Evolutionary conservation across 257 asterid species (phyloP).

Genomic region (Ballota nigra): DNA sequence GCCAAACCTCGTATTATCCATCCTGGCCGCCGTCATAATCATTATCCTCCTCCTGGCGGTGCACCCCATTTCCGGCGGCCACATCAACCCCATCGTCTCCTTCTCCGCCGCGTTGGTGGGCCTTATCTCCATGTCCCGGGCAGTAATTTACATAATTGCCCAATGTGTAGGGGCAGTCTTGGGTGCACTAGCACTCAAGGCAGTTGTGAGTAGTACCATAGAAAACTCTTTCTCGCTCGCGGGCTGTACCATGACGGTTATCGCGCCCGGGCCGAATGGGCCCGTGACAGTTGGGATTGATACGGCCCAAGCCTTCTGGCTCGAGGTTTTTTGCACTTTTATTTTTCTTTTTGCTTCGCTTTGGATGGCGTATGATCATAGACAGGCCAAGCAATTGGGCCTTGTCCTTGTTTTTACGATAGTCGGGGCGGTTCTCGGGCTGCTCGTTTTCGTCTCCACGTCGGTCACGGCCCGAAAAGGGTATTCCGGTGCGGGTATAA

Average conservation of each 20-base stretch:
- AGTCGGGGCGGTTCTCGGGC: conserved; percentile 57
- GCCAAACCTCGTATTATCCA: conserved; percentile 52
- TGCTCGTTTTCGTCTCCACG: conserved; percentile 61
- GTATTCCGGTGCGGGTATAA: conserved; percentile 70
- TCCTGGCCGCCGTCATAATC: conserved; percentile 49
- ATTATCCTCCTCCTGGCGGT: conserved; percentile 65
- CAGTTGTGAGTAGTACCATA: conserved; percentile 48
- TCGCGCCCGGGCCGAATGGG: conserved; percentile 50
- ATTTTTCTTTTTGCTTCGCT: conserved; percentile 59
- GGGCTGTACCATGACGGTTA: conserved; percentile 61
- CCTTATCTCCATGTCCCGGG: conserved; percentile 59
- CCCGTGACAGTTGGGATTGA: conserved; percentile 45
- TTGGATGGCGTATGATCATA: conserved; percentile 79
- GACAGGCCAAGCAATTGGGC: conserved; percentile 56
- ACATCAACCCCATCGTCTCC: conserved; percentile 75
- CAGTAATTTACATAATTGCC: conserved; percentile 49
- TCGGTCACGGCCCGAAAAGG: conserved; percentile 56
- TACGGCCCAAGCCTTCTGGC: conserved; percentile 60
- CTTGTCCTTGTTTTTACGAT: conserved; percentile 36
- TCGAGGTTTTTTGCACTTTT: conserved; percentile 60
- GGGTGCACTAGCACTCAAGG: conserved; percentile 72
- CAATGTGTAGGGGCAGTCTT: conserved; percentile 59
- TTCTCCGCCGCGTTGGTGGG: conserved; percentile 77
- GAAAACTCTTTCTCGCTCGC: conserved; percentile 53
- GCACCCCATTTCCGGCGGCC: conserved; percentile 80